These are phyloP conservation scores for Trametes coccinea DNA, from an alignment of 768 basidiomycete species.

Conservation along the genomic window DNA sequence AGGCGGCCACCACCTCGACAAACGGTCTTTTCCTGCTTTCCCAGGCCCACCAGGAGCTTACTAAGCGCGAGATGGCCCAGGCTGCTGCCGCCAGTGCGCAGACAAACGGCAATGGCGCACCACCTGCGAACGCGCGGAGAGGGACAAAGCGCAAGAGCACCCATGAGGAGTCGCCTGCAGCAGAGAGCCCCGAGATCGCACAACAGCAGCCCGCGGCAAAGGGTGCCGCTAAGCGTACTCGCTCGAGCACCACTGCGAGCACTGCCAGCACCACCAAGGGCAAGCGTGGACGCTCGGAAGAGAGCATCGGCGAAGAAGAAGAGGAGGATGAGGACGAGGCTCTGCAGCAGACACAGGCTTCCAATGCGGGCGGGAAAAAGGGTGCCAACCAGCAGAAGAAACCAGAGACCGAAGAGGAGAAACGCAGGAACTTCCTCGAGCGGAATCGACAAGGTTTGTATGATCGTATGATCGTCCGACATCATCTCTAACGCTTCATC, in stretches of 20 bases:
- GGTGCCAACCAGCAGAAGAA: conserved; percentile 51
- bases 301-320: conserved; percentile 35
- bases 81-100: conserved; percentile 32
- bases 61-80: conserved; percentile 89
- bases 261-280: conserved; percentile 22
- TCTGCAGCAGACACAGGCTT: conserved; percentile 18
- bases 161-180: conserved; percentile 35
- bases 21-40: conserved; percentile 93
- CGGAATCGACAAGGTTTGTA: conserved; percentile 91
- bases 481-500: conserved; percentile 10
- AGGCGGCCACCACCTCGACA: conserved; percentile 70
- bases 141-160: conserved; percentile 74
- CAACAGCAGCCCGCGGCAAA: conserved; percentile 9
- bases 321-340: conserved; percentile 39
- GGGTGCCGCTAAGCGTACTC: conserved; percentile 38
- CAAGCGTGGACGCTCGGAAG: conserved; percentile 28
- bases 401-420: conserved; percentile 97
- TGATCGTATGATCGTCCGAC: background rate
- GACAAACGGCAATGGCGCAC: conserved; percentile 17
- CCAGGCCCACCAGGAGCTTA: conserved; percentile 95
- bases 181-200: conserved; percentile 18
- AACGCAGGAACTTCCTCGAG: conserved; percentile 94
- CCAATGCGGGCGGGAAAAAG: conserved; percentile 25
- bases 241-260: conserved; percentile 36
- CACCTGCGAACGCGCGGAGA: conserved; percentile 44